Evolutionary conservation across 495 filamentous ascomycete genomes (phyloP), one percentile per base, ranked within the genome.

Genomic region (Trichocladium antarcticum): DNA sequence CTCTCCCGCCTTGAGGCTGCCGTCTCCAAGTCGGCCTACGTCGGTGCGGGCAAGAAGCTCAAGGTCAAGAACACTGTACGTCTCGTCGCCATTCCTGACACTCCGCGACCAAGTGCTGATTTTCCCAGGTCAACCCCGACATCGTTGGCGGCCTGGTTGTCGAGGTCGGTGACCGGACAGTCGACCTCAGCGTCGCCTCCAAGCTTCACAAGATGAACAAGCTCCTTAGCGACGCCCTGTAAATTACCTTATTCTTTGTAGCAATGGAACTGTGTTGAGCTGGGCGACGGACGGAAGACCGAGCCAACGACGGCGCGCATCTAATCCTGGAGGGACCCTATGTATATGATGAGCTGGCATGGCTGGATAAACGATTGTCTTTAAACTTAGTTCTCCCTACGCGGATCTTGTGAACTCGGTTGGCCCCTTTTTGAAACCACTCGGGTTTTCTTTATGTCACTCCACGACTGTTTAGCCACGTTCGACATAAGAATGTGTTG

Each of bases 161-260:
- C 60, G 90, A 98, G 69, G 85, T 98, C 58, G 89, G 89, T 60
- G 93, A 95, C 76, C 84, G 93, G 60, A 97, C 92, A 63, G 92
- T 98, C 63, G 92, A 98, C 71, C 84, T 96, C 51, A 89, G 84
- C 73, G 87, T 98, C 58, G 92, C 92, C 12, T 74, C 86, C 63
- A 92, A 87, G 80, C 84, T 98, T 71, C 75, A 85, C 68, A 93
- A 88, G 79, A 84, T 97, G 81, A 98, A 97, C 85, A 98, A 98
- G 82, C 83, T 95, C 64, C 83, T 98, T 60, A 87, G 78, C 53
- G 93, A 98, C 74, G 78, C 84, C 66, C 72, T 97, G 82, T 98
- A 89, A 89, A 88, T 60, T 68, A 20, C 42, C 32, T 38, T 17
- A 58, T 50, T 47, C 37, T 59, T 55, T 49, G 48, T 51, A 35